Percentiles rank a stretch among this genome's conserved stretches.
phyloP scores from a whole-genome alignment of 1,284 basidiomycete genomes.

The Irpex sp. region DNA sequence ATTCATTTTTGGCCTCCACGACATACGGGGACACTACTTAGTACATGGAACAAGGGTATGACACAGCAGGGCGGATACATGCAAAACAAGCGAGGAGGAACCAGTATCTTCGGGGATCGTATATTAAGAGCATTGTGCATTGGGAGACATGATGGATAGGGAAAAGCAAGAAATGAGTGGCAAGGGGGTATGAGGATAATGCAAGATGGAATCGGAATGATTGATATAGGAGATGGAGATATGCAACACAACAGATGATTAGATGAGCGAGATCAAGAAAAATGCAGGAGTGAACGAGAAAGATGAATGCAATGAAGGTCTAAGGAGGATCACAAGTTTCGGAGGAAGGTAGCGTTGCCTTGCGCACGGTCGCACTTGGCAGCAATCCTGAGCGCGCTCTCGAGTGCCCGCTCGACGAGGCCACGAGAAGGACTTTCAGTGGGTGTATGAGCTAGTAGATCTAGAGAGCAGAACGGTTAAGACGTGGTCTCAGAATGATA shows the following conservation, averaged over 20 bases:
- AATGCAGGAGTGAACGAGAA: background rate
- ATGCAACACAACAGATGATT: background rate
- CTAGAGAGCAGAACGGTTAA: slow-evolving; percentile 21
- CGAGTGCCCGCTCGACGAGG: slow-evolving; percentile 56
- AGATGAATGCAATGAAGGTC: background rate
- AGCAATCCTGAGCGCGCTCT: slow-evolving; percentile 57
- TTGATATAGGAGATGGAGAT: background rate
- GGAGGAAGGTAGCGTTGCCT: slow-evolving; percentile 52
- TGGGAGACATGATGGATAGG: background rate
- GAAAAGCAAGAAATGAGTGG: background rate
- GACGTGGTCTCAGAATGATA: background rate
- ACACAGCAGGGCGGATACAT: background rate
- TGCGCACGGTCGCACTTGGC: slow-evolving; percentile 64
- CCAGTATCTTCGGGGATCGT: background rate
- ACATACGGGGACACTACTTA: background rate
- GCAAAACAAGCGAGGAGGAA: background rate
- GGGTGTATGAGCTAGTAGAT: slow-evolving; percentile 42
- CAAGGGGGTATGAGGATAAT: background rate
- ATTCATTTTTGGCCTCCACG: background rate
- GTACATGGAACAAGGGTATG: too few relatives aligned
- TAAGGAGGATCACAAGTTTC: slow-evolving; percentile 4
- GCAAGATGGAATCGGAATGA: background rate
- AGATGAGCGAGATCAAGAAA: background rate
- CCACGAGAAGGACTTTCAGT: slow-evolving; percentile 36
- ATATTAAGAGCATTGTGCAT: background rate